Evolutionary conservation across 768 basidiomycete species (phyloP), one percentile per base, ranked within the genome.

Genomic region (Russula griseocarnosa): DNA sequence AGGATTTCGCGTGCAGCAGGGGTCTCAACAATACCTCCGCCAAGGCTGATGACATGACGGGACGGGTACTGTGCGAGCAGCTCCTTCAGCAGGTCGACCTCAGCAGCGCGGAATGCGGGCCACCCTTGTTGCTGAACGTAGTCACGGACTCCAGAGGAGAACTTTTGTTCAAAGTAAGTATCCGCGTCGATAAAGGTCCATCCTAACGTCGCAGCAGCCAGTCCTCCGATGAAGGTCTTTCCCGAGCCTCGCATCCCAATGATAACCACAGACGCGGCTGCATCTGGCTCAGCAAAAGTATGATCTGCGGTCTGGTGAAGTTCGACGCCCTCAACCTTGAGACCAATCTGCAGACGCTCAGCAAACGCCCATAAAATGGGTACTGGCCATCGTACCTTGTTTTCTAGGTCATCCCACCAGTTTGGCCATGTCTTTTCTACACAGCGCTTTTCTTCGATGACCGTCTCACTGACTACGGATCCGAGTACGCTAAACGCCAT

Each of bases 361-460:
- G 65, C n/a, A 20, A 59, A 54, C 30, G 28, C 13, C 11, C 58
- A 55, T 28, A 34, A 44, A 10, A 10, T 32, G 11, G 13, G 32
- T 55, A 60, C 47, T 52, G 11, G n/a, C 50, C 78, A 3, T 56
- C 38, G 1, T 18, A 91, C 92, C 85, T 97, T 97, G 78, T 92
- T 94, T 73, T 92, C 85, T 28, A 99, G 80, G 74, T 98, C 97
- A 72, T 98, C 97, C 95, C 96, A 99, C 93, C 95, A 99, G 73
- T 94, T 95, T 0, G 97, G 97, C 96, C 96, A 99, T 0, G 96
- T 99, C 83, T 99, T 99, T 76, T 96, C 96, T 36, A 99, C 97
- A 71, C 97, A 98, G 59, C 95, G 81, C 76, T 96, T 96, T 78
- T 98, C 96, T 71, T 98, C 94, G 32, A 98, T 80, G 67, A 92